Evolutionary conservation across 805 yeast species (phyloP), one percentile per base, ranked within the genome.

Genomic region (Candida pseudoglaebosa): DNA sequence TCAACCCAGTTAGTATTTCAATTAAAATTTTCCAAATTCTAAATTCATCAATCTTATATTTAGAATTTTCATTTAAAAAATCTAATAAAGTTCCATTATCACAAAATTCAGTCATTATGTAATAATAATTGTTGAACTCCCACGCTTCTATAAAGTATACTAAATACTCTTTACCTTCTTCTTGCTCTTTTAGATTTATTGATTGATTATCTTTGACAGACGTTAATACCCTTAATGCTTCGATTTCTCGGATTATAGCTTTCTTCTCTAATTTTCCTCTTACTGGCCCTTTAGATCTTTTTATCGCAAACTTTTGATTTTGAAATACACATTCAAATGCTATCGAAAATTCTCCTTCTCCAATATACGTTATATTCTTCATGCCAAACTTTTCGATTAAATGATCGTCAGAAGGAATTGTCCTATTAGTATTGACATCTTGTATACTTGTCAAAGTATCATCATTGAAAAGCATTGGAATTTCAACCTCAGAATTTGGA

Each of bases 11-110:
- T 30, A 87, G 62, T 13, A 90, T 70, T 57, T 91, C 99, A 37
- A 84, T 82, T 48, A 93, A 68, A 32, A 93, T 91, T 64, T 93
- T 93, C 99, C 99, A 93, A 29, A 91, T 90, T 50, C 99, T 75
- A 84, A 96, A 93, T 59, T 93, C 99, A 56, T 93, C 99, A 37
- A 93, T 70, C 50, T 82, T 81, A 21, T 86, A 77, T 29, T 81
- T 73, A 35, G 82, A 79, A 56, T 80, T 82, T 47, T 85, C 95
- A 22, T 80, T 73, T 38, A 93, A 61, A 53, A 91, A 93, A 42
- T 78, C 77, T 53, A 82, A 93, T 41, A 93, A 64, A 16, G 93
- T 85, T 2, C 98, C 98, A 56, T 90, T 93, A 53, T 90, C 98
- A 63, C 96, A 93, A 60, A 69, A 90, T 50, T 91, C 97, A 3